These are phyloP conservation scores for Olyra latifolia DNA, from an alignment of 176 grass and related monocot genomes.

Conservation along the genomic window DNA sequence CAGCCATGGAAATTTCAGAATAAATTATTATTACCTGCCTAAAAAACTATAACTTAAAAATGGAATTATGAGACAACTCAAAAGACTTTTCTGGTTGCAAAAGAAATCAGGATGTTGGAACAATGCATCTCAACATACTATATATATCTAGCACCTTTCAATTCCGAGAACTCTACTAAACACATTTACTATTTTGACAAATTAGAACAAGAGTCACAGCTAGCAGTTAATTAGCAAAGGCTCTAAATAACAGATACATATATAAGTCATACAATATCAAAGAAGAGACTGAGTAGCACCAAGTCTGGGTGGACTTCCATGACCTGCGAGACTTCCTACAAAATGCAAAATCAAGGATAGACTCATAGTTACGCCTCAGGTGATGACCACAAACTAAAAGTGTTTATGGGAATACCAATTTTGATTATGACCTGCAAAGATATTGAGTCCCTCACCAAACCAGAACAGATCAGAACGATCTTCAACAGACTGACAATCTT, in stretches of 20 bases:
- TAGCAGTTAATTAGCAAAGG: too few species aligned
- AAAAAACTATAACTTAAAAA: too few species aligned
- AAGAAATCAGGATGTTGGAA: too few species aligned
- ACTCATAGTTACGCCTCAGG: neutral
- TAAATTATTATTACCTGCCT: too few species aligned
- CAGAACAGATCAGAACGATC: slow-evolving; percentile 58
- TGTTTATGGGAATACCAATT: neutral
- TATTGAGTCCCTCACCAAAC: slow-evolving; percentile 51
- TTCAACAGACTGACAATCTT: slow-evolving; percentile 63
- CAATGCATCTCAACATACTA: too few species aligned
- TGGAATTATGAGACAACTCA: too few species aligned
- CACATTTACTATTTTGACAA: neutral
- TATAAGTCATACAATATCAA: slow-evolving; percentile 60
- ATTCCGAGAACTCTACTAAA: too few species aligned
- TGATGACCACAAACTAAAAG: neutral
- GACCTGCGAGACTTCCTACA: slow-evolving; percentile 57
- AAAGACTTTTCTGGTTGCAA: too few species aligned
- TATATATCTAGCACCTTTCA: too few species aligned
- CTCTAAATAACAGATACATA: neutral
- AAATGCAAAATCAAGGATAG: neutral
- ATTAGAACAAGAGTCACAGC: neutral
- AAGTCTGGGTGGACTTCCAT: slow-evolving; percentile 61
- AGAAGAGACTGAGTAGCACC: slow-evolving; percentile 62
- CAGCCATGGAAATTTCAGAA: too few species aligned
- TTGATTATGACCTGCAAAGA: slow-evolving; percentile 48